Evolutionary conservation across 2,329 filamentous ascomycete genomes (phyloP).

Genomic region (Fusarium lyarnte): DNA sequence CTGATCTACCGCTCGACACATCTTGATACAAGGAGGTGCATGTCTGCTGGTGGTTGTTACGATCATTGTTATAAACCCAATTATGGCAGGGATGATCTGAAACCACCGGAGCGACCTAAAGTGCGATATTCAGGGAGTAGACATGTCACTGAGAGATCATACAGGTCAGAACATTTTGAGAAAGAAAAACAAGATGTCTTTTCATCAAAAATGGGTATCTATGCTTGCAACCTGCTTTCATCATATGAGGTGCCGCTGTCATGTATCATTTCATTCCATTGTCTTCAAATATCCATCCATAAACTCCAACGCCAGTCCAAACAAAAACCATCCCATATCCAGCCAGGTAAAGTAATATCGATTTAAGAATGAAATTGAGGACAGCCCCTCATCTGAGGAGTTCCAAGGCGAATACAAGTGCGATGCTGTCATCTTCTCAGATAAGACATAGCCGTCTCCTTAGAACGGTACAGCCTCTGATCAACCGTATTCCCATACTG

Average conservation of each 20-base stretch:
- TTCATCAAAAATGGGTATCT: not conserved
- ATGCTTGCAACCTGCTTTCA: not conserved
- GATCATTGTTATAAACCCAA: too few species aligned
- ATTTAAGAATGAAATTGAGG: not conserved
- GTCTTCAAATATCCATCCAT: not conserved
- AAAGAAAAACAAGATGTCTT: not conserved
- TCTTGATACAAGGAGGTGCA: too few species aligned
- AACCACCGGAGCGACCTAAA: not conserved
- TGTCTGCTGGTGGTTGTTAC: too few species aligned
- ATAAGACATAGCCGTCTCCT: slow-evolving; percentile 11
- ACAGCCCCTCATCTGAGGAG: too few species aligned
- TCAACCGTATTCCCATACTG: not conserved
- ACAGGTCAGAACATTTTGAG: accelerated
- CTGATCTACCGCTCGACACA: too few species aligned
- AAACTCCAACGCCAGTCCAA: not conserved
- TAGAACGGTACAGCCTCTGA: not conserved
- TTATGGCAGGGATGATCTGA: too few species aligned
- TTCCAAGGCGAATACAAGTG: not conserved
- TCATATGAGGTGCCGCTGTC: not conserved
- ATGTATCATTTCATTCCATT: not conserved
- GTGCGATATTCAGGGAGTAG: not conserved
- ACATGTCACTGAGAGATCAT: not conserved
- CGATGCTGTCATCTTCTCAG: not conserved
- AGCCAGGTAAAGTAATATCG: too few species aligned
- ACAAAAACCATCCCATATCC: not conserved